Evolutionary conservation across 805 yeast genomes (phyloP), one percentile per base, ranked within the genome.

Genomic region (Metschnikowia continentalis): DNA sequence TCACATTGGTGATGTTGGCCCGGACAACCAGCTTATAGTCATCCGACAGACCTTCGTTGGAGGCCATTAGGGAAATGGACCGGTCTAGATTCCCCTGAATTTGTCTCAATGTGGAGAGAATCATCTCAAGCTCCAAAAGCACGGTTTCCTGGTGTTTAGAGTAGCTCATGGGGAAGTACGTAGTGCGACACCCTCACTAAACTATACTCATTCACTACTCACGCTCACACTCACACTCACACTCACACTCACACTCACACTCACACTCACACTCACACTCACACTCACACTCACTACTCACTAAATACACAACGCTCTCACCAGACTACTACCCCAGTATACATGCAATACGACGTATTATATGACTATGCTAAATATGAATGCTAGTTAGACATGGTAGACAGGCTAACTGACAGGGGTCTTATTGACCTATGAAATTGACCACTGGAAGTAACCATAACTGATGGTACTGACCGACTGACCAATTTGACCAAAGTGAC

Each of bases 91-190:
- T 70, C 17, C 47, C 49, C 46, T 72, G 64, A 35, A 72, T 70
- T 41, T 56, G 58, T 41, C 64, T 62, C 10, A 64, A 61, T 3
- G 77, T 72, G 30, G 58, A 43, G 11, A 69, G 60, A 13, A 72
- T 72, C 63, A 68, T 54, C 49, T 68, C 63, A 15, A 72, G 61
- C 52, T 72, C 75, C 6, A 60, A 36, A 11, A 72, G 57, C 10
- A 72, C 61, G 32, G 56, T 53, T 33, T 67, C 62, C 47, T 66
- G 70, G 20, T 61, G 45, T 19, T 35, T 37, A 20, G 41, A 23
- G 22, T 5, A 36, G 13, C 40, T 17, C 47, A 44, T 44, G 40
- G 37, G 11, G 41, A n/a, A 20, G 42, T n/a, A 23, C 30, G 30
- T 26, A 26, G 13, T 26, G 30, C 30, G 30, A 23, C 30, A 8